phyloP scores from a whole-genome alignment of 108 stramenopile species.

The Thalassiosira profunda region DNA sequence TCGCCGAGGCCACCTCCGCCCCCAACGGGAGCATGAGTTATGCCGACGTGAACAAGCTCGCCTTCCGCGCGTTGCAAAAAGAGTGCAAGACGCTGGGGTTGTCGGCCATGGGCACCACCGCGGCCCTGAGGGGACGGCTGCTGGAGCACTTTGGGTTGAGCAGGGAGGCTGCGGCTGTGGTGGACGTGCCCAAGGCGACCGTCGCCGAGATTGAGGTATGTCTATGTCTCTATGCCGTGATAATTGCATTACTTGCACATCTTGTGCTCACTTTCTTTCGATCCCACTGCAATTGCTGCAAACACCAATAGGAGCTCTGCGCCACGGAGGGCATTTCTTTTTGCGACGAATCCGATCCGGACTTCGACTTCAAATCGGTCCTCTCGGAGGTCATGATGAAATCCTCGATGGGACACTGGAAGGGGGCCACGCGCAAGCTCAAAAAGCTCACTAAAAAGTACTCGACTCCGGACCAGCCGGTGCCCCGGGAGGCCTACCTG shows the following conservation, averaged over 20 bases:
- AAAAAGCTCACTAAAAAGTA: slow-evolving; percentile 58
- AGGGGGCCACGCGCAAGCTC: slow-evolving; percentile 79
- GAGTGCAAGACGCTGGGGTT: slow-evolving; percentile 64
- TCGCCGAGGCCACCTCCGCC: background rate
- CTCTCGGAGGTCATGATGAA: slow-evolving; percentile 56
- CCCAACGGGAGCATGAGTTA: slow-evolving; percentile 2
- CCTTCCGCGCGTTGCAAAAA: slow-evolving; percentile 69
- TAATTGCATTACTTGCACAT: background rate
- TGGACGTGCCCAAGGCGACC: slow-evolving; percentile 18
- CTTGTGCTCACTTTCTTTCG: background rate
- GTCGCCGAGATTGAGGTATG: slow-evolving; percentile 40
- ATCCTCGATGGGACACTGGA: slow-evolving; percentile 83
- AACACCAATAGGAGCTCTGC: slow-evolving; percentile 31
- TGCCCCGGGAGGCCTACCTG: slow-evolving; percentile 67
- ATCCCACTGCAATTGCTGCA: background rate
- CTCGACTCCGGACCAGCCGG: slow-evolving; percentile 44
- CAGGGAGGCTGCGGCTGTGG: slow-evolving; percentile 38
- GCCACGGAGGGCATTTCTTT: slow-evolving; percentile 63
- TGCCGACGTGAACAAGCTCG: slow-evolving; percentile 52
- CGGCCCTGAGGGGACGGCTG: slow-evolving; percentile 60
- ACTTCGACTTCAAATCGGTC: slow-evolving; percentile 74
- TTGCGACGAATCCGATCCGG: slow-evolving; percentile 76
- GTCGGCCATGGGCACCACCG: slow-evolving; percentile 69
- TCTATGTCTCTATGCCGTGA: background rate
- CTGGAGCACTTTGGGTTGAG: slow-evolving; percentile 49